Base-by-base conservation (phyloP, 805 yeast genomes). In the Candida silvatica region DNA sequence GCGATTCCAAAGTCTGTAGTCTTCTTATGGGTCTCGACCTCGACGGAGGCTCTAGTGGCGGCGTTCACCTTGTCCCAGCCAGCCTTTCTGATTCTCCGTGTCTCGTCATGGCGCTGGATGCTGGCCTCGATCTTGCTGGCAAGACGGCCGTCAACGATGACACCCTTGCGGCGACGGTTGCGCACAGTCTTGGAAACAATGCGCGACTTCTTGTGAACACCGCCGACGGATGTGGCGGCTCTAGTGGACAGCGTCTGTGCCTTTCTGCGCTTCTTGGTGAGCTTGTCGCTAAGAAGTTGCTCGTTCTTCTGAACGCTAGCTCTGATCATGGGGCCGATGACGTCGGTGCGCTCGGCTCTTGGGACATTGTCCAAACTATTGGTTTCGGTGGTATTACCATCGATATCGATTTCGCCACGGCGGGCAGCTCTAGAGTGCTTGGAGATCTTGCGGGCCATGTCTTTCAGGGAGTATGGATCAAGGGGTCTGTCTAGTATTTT, bases 391-490 rank as follows among this genome's bases (percentile, higher is more conserved):
- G 36, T 35, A 15, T 33, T 34, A 5, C 15, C 49, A 3, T 48
- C 39, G 4, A 47, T 58, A 1, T 69, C 62, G 15, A 60, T 66
- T 39, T 67, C 71, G 5, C 79, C 80, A 52, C 86, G 66, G 59
- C 88, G 74, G 2, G 92, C 88, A 3, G 87, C 86, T 61, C 92
- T 69, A 29, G 87, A 77, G 41, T 70, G 76, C 44, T 78, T 79
- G 15, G 85, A 77, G 19, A 77, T 69, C 23, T 46, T 44, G 37
- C 50, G 50, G 4, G 51, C 57, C 57, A 52, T 51, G 11, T 23
- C 29, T 6, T 32, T 9, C 2, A 19, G 23, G 34, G 6, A 31
- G 18, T n/a, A 17, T 18, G 17, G 15, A 9, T 15, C 17, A 5
- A 2, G 17, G 6, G 12, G 17, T 15, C n/a, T 6, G 22, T 15